Conservation (phyloP, 257 asterid species). For the Solanum lycopersicoides region DNA sequence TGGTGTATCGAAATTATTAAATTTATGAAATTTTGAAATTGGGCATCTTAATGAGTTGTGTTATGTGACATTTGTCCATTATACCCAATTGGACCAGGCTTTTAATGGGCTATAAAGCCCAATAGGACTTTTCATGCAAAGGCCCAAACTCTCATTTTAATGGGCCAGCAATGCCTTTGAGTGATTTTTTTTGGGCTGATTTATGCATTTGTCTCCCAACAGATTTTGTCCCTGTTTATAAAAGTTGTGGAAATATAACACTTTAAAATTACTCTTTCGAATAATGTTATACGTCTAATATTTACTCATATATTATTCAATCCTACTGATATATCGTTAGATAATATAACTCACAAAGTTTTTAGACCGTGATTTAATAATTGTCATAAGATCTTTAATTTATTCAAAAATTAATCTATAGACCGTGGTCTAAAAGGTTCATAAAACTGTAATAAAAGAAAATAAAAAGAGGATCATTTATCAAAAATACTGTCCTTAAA, state of each 20-base stretch:
- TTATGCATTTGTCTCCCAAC: neutral
- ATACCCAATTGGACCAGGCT: neutral
- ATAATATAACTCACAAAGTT: no score
- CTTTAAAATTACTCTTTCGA: neutral
- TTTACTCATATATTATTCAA: neutral
- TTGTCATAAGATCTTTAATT: no score
- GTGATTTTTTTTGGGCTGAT: neutral
- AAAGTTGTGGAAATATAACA: neutral
- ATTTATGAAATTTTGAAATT: neutral
- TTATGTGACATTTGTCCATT: neutral
- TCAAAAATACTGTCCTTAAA: neutral
- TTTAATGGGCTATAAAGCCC: neutral
- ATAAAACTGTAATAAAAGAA: neutral
- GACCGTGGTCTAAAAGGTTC: neutral
- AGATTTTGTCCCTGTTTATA: neutral
- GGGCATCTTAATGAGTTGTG: neutral
- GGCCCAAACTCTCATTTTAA: neutral
- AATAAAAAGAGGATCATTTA: neutral
- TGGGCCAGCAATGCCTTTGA: neutral
- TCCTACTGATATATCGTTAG: no score
- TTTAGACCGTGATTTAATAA: neutral
- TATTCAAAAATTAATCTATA: no score
- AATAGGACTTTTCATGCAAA: neutral
- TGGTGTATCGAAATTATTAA: neutral
- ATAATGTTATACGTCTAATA: neutral